A percentile compares a stretch with the other conserved stretches of the same genome.
Evolutionary conservation across 2,329 filamentous ascomycete genomes (phyloP).

Genomic region (Apiospora hydei): DNA sequence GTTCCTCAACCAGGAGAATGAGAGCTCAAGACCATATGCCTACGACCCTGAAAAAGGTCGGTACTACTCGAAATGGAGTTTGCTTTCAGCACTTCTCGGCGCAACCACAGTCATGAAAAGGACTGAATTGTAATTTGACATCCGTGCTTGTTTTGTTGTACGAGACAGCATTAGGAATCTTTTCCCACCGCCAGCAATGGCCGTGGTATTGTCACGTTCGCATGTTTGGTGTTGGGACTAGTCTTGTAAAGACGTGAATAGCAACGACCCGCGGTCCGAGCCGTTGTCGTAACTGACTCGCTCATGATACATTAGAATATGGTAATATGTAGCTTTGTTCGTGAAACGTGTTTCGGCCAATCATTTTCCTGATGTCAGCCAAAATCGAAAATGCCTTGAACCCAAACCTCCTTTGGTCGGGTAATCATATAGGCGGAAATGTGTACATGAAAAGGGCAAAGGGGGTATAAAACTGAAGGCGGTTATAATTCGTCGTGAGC

Average conservation of each 20-base stretch:
- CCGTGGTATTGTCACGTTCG: background rate
- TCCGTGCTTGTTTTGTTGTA: conserved; percentile 75
- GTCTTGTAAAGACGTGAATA: conserved; percentile 8
- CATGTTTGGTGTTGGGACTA: conserved; percentile 8
- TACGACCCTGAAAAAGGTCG: conserved; percentile 40
- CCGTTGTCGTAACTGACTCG: conserved; percentile 16
- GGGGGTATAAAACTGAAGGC: conserved; percentile 8
- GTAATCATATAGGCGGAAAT: conserved; percentile 6
- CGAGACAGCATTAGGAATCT: background rate
- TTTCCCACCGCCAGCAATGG: background rate
- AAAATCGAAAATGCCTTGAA: conserved; percentile 13
- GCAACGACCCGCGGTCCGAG: conserved; percentile 12
- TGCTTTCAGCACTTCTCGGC: conserved; percentile 98
- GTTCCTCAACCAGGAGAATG: conserved; percentile 30
- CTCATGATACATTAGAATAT: conserved; percentile 20
- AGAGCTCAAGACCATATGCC: conserved; percentile 39
- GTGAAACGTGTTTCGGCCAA: conserved; percentile 18
- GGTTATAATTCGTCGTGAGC: conserved; percentile 50
- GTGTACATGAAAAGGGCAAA: conserved; percentile 21
- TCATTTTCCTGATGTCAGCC: conserved; percentile 12
- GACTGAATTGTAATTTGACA: conserved; percentile 99
- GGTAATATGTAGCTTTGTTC: conserved; percentile 18
- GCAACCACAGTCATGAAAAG: conserved; percentile 85
- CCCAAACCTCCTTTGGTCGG: conserved; percentile 7
- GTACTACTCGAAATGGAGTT: conserved; percentile 50